A percentile compares a stretch with the other conserved stretches of the same genome.
Evolutionary conservation across 129 eudicot species (phyloP).

Genomic region (Gnaphalium uliginosum): DNA sequence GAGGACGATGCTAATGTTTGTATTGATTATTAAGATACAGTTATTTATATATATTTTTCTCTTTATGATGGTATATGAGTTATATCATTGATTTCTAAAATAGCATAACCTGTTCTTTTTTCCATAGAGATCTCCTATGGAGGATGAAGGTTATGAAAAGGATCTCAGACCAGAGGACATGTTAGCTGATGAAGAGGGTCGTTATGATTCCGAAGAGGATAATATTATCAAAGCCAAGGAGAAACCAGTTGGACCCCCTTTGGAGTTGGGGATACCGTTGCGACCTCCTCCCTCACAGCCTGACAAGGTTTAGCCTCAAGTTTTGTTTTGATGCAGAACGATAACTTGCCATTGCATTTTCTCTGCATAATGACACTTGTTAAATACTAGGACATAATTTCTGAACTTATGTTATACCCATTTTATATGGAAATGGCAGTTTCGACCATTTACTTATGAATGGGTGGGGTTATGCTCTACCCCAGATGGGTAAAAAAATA

Average conservation of each 20-base stretch:
- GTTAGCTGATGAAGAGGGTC: constrained; percentile 92
- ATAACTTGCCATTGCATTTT: background rate
- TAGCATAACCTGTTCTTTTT: constrained; percentile 14
- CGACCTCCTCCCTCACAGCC: constrained; percentile 84
- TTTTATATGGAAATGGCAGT: background rate
- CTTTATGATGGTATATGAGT: constrained; percentile 3
- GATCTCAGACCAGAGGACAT: constrained; percentile 87
- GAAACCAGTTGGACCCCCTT: constrained; percentile 93
- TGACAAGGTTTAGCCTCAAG: constrained; percentile 54
- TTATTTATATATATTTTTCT: background rate
- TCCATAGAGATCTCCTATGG: constrained; percentile 74
- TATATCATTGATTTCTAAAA: constrained; percentile 3
- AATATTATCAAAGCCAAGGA: constrained; percentile 65
- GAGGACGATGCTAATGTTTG: constrained; percentile 75
- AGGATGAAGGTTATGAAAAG: constrained; percentile 78
- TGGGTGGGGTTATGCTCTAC: constrained; percentile 7
- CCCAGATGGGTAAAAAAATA: background rate
- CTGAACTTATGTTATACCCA: constrained; percentile 1
- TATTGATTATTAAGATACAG: constrained; percentile 12
- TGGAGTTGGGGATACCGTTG: constrained; percentile 94
- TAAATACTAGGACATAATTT: constrained; percentile 8
- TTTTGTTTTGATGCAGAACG: background rate
- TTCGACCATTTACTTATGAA: constrained; percentile 7
- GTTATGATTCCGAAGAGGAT: constrained; percentile 90
- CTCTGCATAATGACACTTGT: background rate